Evolutionary conservation across 2,329 filamentous ascomycete genomes (phyloP).

Genomic region (Monilinia aucupariae): DNA sequence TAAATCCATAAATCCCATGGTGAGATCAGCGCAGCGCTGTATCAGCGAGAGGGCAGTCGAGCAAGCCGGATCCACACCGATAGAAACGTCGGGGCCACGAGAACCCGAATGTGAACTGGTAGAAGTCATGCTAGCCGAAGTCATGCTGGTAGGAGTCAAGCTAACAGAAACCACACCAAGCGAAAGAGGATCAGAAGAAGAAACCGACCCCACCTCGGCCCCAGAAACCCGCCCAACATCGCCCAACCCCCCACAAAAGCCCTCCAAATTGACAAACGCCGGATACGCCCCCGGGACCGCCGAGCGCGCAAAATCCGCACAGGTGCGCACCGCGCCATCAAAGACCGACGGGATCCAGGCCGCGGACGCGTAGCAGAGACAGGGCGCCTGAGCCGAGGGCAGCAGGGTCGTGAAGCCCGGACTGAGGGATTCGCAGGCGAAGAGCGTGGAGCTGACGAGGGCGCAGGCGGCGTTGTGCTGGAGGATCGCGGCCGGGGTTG

Average conservation of each 20-base stretch:
- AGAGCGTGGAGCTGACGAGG: conserved; percentile 24
- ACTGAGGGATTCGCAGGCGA: conserved; percentile 25
- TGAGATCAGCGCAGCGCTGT: background rate
- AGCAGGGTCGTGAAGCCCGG: conserved; percentile 25
- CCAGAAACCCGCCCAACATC: no score
- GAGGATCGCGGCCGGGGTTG: conserved; percentile 17
- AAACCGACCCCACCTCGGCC: no score
- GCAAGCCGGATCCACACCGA: background rate
- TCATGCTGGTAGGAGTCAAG: background rate
- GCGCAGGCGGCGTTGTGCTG: conserved; percentile 21
- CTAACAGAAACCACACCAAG: no score
- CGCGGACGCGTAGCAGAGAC: conserved; percentile 29
- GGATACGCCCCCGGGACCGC: conserved; percentile 20
- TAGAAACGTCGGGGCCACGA: background rate
- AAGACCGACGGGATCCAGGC: conserved; percentile 28
- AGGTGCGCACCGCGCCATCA: conserved; percentile 26
- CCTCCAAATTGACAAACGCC: conserved; percentile 22
- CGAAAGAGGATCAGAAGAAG: no score
- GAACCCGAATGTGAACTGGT: no score
- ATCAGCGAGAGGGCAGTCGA: background rate
- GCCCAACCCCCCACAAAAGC: conserved; percentile 19
- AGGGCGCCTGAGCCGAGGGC: conserved; percentile 27
- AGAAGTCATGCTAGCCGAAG: background rate
- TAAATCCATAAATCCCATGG: conserved; percentile 3
- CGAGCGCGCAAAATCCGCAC: conserved; percentile 24